phyloP scores from a whole-genome alignment of 2,329 filamentous ascomycete species.

The Coniochaeta sp. region DNA sequence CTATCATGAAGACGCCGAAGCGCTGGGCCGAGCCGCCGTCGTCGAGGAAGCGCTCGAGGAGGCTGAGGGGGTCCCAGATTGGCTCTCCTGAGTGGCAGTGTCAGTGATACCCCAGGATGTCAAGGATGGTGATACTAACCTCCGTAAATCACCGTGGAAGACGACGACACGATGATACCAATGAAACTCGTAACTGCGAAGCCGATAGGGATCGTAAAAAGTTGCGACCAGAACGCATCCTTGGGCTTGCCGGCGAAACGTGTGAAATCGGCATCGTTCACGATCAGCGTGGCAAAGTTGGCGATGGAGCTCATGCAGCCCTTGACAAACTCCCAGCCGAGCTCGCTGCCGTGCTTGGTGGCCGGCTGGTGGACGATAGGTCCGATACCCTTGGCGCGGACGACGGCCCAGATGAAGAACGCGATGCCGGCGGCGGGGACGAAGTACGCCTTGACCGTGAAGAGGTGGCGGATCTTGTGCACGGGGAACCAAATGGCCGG shows the following conservation, averaged over 20 bases:
- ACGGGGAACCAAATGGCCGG: slow-evolving; percentile 87
- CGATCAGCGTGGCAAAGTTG: slow-evolving; percentile 84
- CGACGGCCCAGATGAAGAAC: slow-evolving; percentile 82
- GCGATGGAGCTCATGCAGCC: slow-evolving; percentile 85
- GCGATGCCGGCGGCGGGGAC: slow-evolving; percentile 77
- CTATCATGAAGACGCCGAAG: slow-evolving; percentile 70
- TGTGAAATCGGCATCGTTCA: slow-evolving; percentile 77
- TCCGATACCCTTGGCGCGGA: slow-evolving; percentile 74
- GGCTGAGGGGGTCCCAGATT: slow-evolving; percentile 67
- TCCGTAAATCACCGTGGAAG: slow-evolving; percentile 60
- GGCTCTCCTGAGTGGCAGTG: slow-evolving; percentile 31
- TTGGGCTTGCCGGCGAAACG: slow-evolving; percentile 72
- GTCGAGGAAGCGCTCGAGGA: slow-evolving; percentile 61
- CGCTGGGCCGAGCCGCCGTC: slow-evolving; percentile 62
- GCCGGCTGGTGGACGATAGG: slow-evolving; percentile 69
- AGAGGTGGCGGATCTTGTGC: slow-evolving; percentile 80
- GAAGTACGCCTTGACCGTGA: slow-evolving; percentile 82
- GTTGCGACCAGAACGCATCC: slow-evolving; percentile 75
- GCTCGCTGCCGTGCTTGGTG: slow-evolving; percentile 54
- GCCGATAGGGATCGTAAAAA: slow-evolving; percentile 64
- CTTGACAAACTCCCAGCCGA: slow-evolving; percentile 77
- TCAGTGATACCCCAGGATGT: background rate
- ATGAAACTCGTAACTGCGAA: slow-evolving; percentile 81
- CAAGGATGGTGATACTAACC: background rate
- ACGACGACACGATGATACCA: slow-evolving; percentile 70